Evolutionary conservation across 768 basidiomycete species (phyloP).

Genomic region (Rhizopogon rudus): DNA sequence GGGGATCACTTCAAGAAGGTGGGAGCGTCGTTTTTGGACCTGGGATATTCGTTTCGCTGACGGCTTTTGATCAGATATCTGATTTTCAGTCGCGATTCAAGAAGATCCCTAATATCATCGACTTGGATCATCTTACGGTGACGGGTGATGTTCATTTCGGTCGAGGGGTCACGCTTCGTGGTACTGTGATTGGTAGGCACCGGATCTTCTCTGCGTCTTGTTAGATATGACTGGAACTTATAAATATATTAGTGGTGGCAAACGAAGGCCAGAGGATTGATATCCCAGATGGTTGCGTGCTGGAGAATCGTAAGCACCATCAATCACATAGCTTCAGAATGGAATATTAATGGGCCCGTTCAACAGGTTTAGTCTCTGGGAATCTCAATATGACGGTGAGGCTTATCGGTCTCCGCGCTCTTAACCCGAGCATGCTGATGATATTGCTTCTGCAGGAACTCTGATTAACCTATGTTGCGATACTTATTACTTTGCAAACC

Average conservation of each 20-base stretch:
- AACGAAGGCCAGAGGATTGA: constrained; percentile 81
- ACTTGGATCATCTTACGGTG: constrained; percentile 92
- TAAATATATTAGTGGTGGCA: constrained; percentile 47
- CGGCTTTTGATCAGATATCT: constrained; percentile 45
- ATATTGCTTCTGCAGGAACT: constrained; percentile 6
- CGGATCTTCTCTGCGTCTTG: not conserved
- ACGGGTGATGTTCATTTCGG: constrained; percentile 91
- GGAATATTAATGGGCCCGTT: not conserved
- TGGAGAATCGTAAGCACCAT: constrained; percentile 54
- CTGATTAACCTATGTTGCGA: not conserved
- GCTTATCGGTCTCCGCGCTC: not conserved
- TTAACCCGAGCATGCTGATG: not conserved
- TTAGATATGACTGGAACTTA: not conserved
- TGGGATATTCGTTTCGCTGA: not conserved
- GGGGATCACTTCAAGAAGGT: constrained; percentile 98
- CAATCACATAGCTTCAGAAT: not conserved
- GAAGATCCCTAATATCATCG: constrained; percentile 86
- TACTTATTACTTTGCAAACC: too few species aligned
- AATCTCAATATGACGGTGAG: constrained; percentile 75
- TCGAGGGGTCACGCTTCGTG: constrained; percentile 77
- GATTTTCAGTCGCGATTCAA: constrained; percentile 95
- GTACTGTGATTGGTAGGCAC: constrained; percentile 75
- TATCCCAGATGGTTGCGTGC: constrained; percentile 76
- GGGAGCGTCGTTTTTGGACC: constrained; percentile 1
- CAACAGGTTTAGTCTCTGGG: constrained; percentile 67